Base-by-base conservation (phyloP, 2,329 filamentous ascomycete species). In the Neonectria ditissima region DNA sequence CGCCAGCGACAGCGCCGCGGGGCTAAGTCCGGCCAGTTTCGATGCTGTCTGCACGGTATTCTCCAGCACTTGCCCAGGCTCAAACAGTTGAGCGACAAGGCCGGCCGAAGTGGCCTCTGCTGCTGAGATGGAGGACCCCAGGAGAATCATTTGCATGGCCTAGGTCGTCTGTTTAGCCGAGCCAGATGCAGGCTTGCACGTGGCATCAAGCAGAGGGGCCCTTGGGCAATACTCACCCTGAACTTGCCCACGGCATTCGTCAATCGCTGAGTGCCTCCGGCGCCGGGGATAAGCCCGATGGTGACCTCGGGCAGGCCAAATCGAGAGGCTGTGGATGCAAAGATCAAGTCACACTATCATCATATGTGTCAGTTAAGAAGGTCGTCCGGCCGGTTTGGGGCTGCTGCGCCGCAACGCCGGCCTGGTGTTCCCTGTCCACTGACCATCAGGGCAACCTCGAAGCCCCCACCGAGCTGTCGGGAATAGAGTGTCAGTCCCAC, bases 401-500 rank as follows among this genome's bases (percentile, higher is more conserved):
- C 16, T 22, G 9, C 2, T 18, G 55, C 51, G 57, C 57, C 43
- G 37, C 18, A 55, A 55, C 16, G 9, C 34, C 56, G 62, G 59
- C 22, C 56, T 50, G 24, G 51, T 37, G 28, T 60, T 24, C 22
- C 13, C 8, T 34, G 32, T 47, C 26, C 26, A 74, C 69, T 73
- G 70, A 83, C 80, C 68, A 80, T 80, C 24, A 85, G 74, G 4
- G 82, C 82, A 43, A 86, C 71, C 62, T 85, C 83, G 56, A 83
- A 85, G 4, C 83, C 83, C 14, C 83, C 83, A 26, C 83, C 83
- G 26, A 85, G 78, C 82, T 83, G 52, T 60, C 62, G 47, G 71
- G 59, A 24, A 37, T 39, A 44, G 37, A 52, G 52, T n/a, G 41
- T 68, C 48, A 66, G 63, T 60, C 41, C 26, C 43, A 50, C 34